Evolutionary conservation across 2,329 filamentous ascomycete genomes (phyloP).

Genomic region (Colletotrichum karsti): DNA sequence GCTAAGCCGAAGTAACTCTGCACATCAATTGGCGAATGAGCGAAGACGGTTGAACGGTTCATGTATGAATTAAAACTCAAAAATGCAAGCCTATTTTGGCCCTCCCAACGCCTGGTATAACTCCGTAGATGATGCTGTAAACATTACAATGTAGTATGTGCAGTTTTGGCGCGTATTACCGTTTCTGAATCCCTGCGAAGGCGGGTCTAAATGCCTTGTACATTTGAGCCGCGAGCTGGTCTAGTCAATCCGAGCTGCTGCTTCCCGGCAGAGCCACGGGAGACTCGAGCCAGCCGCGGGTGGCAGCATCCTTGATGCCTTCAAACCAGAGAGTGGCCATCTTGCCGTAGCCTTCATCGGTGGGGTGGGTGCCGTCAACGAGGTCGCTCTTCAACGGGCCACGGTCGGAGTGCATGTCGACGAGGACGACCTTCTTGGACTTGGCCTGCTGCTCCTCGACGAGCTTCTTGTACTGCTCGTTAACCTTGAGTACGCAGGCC

Average conservation of each 20-base stretch:
- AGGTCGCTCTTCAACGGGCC: constrained; percentile 42
- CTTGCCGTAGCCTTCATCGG: constrained; percentile 47
- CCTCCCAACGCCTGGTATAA: neutral
- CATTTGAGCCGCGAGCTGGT: neutral
- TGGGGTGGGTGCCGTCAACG: constrained; percentile 48
- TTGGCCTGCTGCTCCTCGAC: constrained; percentile 34
- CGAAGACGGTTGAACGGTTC: neutral
- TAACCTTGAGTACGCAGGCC: constrained; percentile 40
- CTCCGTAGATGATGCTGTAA: neutral
- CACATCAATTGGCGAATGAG: neutral
- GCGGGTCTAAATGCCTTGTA: constrained; percentile 4
- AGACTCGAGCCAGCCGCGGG: constrained; percentile 33
- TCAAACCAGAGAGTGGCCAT: constrained; percentile 49
- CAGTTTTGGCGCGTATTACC: neutral
- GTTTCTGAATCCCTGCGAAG: neutral
- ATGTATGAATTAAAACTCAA: neutral
- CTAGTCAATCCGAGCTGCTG: constrained; percentile 1
- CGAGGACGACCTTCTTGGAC: constrained; percentile 45
- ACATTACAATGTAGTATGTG: neutral
- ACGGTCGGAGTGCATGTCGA: constrained; percentile 46
- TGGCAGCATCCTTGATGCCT: constrained; percentile 37
- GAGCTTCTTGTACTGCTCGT: constrained; percentile 41
- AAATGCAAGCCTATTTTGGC: neutral
- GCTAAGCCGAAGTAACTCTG: neutral
- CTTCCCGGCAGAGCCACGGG: constrained; percentile 27